These are phyloP conservation scores for Lentinula boryana DNA, from an alignment of 768 basidiomycete species.

Conservation along the genomic window DNA sequence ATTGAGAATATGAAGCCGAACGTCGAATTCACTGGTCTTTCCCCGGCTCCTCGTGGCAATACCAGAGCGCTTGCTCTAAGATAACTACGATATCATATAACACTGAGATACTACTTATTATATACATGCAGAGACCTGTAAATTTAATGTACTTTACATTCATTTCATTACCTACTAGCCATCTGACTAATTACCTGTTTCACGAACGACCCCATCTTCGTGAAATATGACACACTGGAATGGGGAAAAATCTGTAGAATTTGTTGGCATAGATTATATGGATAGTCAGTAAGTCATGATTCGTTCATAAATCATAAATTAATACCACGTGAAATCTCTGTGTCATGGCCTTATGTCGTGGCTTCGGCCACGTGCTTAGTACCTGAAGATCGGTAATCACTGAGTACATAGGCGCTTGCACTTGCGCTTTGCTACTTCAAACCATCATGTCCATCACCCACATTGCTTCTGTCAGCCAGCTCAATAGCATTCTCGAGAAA, in stretches of 20 bases:
- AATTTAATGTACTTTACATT: not conserved
- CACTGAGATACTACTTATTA: too few species aligned
- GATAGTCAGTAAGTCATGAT: too few species aligned
- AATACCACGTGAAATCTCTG: too few species aligned
- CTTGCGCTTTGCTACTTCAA: not conserved
- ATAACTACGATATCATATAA: not conserved
- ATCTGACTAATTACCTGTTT: too few species aligned
- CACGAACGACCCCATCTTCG: too few species aligned
- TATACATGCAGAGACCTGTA: too few species aligned
- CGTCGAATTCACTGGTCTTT: not conserved
- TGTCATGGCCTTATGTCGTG: too few species aligned
- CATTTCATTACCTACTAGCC: not conserved
- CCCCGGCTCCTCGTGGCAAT: conserved; percentile 5
- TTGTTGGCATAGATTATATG: too few species aligned
- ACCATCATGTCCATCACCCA: conserved; percentile 54
- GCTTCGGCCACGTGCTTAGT: not conserved
- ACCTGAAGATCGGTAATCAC: not conserved
- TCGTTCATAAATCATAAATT: too few species aligned
- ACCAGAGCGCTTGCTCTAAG: not conserved
- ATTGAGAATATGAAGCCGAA: not conserved
- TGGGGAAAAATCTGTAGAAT: too few species aligned
- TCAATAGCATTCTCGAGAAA: conserved; percentile 52
- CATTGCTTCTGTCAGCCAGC: conserved; percentile 55
- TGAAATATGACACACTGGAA: too few species aligned
- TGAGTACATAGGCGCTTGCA: not conserved